Evolutionary conservation across 805 yeast genomes (phyloP), one percentile per base, ranked within the genome.

Genomic region (Suhomyces faveliae): DNA sequence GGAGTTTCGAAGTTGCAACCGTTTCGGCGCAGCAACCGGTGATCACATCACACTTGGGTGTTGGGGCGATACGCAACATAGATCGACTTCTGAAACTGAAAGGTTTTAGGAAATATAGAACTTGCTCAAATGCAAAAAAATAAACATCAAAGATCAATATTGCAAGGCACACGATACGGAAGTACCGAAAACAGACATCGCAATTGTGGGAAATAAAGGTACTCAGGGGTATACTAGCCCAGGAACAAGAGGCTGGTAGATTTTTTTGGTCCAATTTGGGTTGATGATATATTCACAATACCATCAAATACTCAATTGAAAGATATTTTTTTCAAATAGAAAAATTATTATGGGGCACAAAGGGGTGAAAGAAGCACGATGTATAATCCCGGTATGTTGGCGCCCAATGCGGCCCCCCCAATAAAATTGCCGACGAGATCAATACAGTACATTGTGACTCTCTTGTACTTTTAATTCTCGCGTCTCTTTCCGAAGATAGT

Each of bases 1-100:
- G 37, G 37, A 33, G 37, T 9, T 17, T 33, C 37, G 8, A 33
- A 33, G 37, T 17, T 33, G 37, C 37, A 33, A 33, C 37, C 37
- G 21, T 15, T 33, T 33, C 37, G 37, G 15, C 11, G 21, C 19
- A 3, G 37, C 37, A 33, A 33, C 37, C 37, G 21, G 21, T 15
- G 21, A 33, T 15, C 21, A 15, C 12, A 15, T 5, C 17, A n/a
- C 21, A 7, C 19, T 12, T 33, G n/a, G 11, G 37, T 20, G 21
- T 9, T 33, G 19, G 19, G 21, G 21, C 21, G 37, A 33, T 15
- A 3, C 37, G 12, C 5, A 33, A 9, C 37, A 15, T 17, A 33
- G 37, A 33, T 15, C 30, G 9, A 27, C 30, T 27, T 9, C 30
- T n/a, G n/a, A 9, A 27, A 27, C 30, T n/a, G n/a, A 25, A 24